Percentiles rank a stretch among this genome's conserved stretches.
Conservation (phyloP, 1,284 basidiomycete genomes). For the Coniferiporia sulphurascens region DNA sequence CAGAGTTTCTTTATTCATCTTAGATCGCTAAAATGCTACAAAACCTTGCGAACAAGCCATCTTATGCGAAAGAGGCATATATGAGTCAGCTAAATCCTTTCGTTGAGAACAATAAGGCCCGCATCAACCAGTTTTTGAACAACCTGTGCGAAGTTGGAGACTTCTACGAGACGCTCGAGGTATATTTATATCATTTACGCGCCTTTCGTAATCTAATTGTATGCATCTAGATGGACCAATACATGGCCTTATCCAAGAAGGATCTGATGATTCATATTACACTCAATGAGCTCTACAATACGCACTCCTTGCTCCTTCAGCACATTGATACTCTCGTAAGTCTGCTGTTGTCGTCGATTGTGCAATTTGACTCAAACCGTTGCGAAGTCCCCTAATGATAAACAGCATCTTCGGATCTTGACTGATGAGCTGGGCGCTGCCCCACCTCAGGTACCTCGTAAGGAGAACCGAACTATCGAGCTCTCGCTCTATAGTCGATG, state of each 20-base stretch:
- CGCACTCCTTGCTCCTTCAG: conserved; percentile 90
- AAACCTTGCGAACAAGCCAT: conserved; percentile 98
- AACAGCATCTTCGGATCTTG: conserved; percentile 93
- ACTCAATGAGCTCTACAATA: conserved; percentile 98
- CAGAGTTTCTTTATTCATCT: conserved; percentile 11
- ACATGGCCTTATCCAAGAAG: conserved; percentile 99
- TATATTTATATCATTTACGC: conserved; percentile 30
- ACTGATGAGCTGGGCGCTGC: conserved; percentile 94
- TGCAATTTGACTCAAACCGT: conserved; percentile 13
- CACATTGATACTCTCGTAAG: conserved; percentile 92
- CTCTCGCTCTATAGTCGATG: conserved; percentile 93
- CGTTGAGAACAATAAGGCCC: conserved; percentile 95
- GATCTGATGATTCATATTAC: conserved; percentile 98
- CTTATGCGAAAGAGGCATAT: conserved; percentile 95
- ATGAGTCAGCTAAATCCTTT: conserved; percentile 99
- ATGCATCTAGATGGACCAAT: conserved; percentile 89
- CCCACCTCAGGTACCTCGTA: conserved; percentile 91
- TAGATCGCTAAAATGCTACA: conserved; percentile 99
- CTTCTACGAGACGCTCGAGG: conserved; percentile 98
- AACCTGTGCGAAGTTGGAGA: conserved; percentile 97
- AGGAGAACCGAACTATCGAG: conserved; percentile 95
- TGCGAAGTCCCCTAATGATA: conserved; percentile 88
- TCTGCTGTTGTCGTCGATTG: conserved; percentile 18
- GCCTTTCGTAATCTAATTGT: conserved; percentile 10
- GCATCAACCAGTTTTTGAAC: conserved; percentile 97